phyloP scores from a whole-genome alignment of 768 basidiomycete species.

The Podaxis carcinomalis region DNA sequence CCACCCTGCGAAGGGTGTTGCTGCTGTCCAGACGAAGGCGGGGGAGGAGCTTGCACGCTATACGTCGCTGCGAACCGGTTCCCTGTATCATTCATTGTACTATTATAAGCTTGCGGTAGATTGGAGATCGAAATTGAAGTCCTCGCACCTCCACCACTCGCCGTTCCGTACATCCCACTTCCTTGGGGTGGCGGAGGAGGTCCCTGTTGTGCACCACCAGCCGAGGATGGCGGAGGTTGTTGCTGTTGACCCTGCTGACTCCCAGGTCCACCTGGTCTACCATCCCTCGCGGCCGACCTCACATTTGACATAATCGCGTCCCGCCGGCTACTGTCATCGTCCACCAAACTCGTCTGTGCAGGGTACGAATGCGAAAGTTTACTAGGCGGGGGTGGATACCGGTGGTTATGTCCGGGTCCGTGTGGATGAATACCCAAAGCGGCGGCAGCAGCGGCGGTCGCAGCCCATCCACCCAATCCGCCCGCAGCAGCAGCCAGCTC shows the following conservation, averaged over 20 bases:
- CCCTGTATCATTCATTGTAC: conserved; percentile 45
- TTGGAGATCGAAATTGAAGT: conserved; percentile 60
- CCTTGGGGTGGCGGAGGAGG: conserved; percentile 2
- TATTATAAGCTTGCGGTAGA: conserved; percentile 70
- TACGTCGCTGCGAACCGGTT: conserved; percentile 62
- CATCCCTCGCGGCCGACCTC: conserved; percentile 55
- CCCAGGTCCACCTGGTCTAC: conserved; percentile 22
- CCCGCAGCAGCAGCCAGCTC: conserved; percentile 70
- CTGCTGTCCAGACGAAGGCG: conserved; percentile 26
- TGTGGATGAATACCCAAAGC: conserved; percentile 30
- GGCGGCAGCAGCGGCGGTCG: conserved; percentile 6
- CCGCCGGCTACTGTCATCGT: conserved; percentile 53
- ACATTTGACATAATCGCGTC: conserved; percentile 84
- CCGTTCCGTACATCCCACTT: conserved; percentile 36
- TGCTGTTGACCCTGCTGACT: conserved; percentile 3
- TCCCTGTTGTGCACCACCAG: not conserved
- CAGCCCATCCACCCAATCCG: conserved; percentile 9
- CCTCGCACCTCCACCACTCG: conserved; percentile 30
- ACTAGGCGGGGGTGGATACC: conserved; percentile 63
- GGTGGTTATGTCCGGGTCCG: conserved; percentile 42
- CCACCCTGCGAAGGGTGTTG: conserved; percentile 28
- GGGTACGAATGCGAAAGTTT: conserved; percentile 65
- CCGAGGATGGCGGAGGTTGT: not conserved
- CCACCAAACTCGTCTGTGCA: conserved; percentile 61
- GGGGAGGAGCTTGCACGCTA: conserved; percentile 16